Percentiles rank a stretch among this genome's conserved stretches.
Evolutionary conservation across 768 basidiomycete species (phyloP).

Genomic region (Pulveroboletus frians): DNA sequence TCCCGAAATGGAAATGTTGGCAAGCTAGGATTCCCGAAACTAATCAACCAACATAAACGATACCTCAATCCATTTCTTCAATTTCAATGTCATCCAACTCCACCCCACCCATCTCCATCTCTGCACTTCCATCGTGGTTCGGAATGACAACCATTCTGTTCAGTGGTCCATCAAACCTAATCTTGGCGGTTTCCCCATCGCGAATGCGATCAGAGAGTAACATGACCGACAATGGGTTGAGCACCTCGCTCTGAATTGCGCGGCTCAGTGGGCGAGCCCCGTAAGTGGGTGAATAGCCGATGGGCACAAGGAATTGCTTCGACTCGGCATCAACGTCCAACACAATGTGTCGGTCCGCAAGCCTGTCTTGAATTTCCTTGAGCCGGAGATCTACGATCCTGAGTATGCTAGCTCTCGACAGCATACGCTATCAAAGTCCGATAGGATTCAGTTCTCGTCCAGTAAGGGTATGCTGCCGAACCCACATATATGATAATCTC

Average conservation of each 20-base stretch:
- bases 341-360: constrained; percentile 73
- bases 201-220: constrained; percentile 77
- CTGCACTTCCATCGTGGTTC: constrained; percentile 64
- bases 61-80: constrained; percentile 17
- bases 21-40: not conserved
- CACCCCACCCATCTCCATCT: constrained; percentile 38
- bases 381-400: constrained; percentile 89
- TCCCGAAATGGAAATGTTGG: constrained; percentile 14
- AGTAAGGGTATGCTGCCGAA: constrained; percentile 2
- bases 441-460: constrained; percentile 24
- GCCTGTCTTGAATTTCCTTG: constrained; percentile 77
- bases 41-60: no score
- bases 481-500: constrained; percentile 69
- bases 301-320: constrained; percentile 68
- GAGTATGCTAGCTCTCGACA: constrained; percentile 71
- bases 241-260: constrained; percentile 84
- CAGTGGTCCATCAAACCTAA: constrained; percentile 75
- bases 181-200: constrained; percentile 71
- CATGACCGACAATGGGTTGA: constrained; percentile 85
- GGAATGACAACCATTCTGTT: constrained; percentile 76
- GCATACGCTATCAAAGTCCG: constrained; percentile 51
- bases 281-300: constrained; percentile 77
- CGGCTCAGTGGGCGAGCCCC: constrained; percentile 92
- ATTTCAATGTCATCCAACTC: constrained; percentile 44
- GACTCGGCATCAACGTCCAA: constrained; percentile 72